phyloP scores from a whole-genome alignment of 2,329 filamentous ascomycete genomes.

The Colletotrichum cordylinicola region DNA sequence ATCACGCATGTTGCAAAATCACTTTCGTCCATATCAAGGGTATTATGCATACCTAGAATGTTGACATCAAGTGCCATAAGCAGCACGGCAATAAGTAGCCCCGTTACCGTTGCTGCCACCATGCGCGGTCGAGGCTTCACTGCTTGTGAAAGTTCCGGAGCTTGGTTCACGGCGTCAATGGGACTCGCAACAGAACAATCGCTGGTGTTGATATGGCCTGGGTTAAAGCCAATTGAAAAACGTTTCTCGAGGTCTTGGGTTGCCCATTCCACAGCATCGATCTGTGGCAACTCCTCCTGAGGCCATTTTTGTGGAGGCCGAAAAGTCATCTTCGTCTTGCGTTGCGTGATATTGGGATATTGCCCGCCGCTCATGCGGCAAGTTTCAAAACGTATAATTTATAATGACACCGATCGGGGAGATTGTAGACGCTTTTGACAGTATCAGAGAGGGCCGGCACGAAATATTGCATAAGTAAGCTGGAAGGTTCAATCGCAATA shows the following conservation, averaged over 20 bases:
- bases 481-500: not conserved
- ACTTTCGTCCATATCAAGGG: not conserved
- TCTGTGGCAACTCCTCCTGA: not conserved
- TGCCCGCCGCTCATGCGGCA: not conserved
- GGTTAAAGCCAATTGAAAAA: not conserved
- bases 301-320: not conserved
- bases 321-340: not conserved
- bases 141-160: not conserved
- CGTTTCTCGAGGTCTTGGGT: not conserved
- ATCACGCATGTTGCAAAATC: not conserved
- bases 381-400: not conserved
- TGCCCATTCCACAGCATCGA: not conserved
- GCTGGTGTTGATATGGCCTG: not conserved
- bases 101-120: not conserved
- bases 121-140: not conserved
- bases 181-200: not conserved
- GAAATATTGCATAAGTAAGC: not conserved
- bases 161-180: not conserved
- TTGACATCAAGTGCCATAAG: not conserved
- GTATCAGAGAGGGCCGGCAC: accelerated
- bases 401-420: not conserved
- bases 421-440: not conserved
- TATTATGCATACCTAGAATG: not conserved
- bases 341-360: not conserved
- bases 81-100: not conserved